These are phyloP conservation scores for Gracilaria domingensis DNA, from an alignment of 23 red algal genomes.

Conservation along the genomic window DNA sequence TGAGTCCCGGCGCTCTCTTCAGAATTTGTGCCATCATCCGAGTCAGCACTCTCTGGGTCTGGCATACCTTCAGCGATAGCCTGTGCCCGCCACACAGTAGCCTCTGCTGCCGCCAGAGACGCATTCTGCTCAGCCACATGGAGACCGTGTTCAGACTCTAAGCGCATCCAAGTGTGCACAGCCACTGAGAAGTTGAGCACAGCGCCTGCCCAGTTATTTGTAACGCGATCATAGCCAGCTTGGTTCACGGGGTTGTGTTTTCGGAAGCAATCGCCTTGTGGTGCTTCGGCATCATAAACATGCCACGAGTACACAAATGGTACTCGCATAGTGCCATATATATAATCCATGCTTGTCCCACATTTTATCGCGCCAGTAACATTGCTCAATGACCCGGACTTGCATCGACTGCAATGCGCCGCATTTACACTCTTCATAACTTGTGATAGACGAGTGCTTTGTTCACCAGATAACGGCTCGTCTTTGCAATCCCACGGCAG, in stretches of 20 bases:
- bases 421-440: slow-evolving; percentile 45
- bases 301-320: slow-evolving; percentile 61
- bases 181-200: slow-evolving; percentile 59
- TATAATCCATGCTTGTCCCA: slow-evolving; percentile 55
- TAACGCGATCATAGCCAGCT: slow-evolving; percentile 37
- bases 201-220: slow-evolving; percentile 57
- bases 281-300: slow-evolving; percentile 42
- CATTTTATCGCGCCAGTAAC: slow-evolving; percentile 47
- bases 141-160: slow-evolving; percentile 34
- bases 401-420: slow-evolving; percentile 49
- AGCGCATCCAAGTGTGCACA: slow-evolving; percentile 49
- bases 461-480: background rate
- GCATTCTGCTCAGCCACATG: slow-evolving; percentile 59
- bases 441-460: slow-evolving; percentile 5
- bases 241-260: slow-evolving; percentile 46
- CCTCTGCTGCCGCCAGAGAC: slow-evolving; percentile 51
- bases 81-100: slow-evolving; percentile 43
- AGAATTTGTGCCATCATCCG: background rate
- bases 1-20: background rate
- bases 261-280: slow-evolving; percentile 59
- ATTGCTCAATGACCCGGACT: slow-evolving; percentile 28
- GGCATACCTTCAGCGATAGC: slow-evolving; percentile 52
- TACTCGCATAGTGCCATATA: slow-evolving; percentile 46
- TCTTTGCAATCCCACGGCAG: slow-evolving; percentile 54
- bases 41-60: slow-evolving; percentile 53